Base-by-base conservation (phyloP, 1,139 yeast species). In the Pichia sp. region DNA sequence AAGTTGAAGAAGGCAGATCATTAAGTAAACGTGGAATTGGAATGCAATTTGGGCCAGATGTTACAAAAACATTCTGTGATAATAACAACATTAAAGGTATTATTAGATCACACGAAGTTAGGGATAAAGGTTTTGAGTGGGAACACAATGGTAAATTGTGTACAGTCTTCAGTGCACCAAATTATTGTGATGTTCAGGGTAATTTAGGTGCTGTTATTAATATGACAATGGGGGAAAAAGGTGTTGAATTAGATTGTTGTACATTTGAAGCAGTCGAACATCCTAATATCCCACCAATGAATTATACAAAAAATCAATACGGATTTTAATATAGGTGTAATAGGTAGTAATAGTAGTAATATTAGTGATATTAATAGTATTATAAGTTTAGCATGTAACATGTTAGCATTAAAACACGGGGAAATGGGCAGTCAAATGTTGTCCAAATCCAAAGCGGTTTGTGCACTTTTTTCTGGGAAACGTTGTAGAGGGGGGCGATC, bases 161-260 rank as follows among this genome's bases (percentile, higher is more conserved):
- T 53, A 93, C 99, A 0, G 96, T 93, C 27, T 93, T 93, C 69
- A 84, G 95, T 69, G 99, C 99, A 0, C 99, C 99, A 42, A 91
- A 95, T 69, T 93, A 93, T 69, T 91, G 98, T 71, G 99, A 95
- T 65, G 74, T 85, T 19, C 90, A 89, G 52, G 96, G 96, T 18
- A 93, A 93, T 68, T 69, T 79, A 59, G 99, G 98, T 50, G 99
- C 96, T 13, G 87, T 87, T 53, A 83, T 91, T 51, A 85, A 88
- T 62, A 70, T 84, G 54, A 28, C 30, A 3, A 27, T 71, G 3
- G 60, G 64, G 1, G 62, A 58, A 5, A 56, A 62, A 6, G 75
- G 74, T 52, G 68, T 79, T 58, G 71, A 77, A 53, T 71, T 87
- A 58, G 71, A 77, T 5, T 77, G 74, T 50, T 76, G 76, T 56